Evolutionary conservation across 106 monocot genomes (phyloP).

Genomic region (Phalaenopsis equestris): DNA sequence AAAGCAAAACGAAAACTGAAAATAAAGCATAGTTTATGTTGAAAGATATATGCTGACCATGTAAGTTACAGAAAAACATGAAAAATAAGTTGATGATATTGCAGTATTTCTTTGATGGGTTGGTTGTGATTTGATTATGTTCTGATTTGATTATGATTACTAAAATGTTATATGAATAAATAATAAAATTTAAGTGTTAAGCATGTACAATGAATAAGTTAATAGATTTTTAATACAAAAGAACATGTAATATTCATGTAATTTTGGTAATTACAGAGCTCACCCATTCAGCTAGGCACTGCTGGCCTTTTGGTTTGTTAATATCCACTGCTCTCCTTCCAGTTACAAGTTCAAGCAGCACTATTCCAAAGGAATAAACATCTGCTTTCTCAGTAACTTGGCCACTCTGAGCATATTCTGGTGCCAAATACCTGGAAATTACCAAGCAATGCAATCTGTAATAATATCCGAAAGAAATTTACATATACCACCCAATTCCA

Average conservation of each 20-base stretch:
- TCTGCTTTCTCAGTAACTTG: slow-evolving; percentile 95
- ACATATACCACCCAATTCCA: no score
- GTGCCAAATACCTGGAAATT: slow-evolving; percentile 64
- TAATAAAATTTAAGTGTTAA: no score
- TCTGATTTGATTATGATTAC: no score
- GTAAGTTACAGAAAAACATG: background rate
- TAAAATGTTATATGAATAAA: no score
- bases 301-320: slow-evolving; percentile 78
- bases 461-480: no score
- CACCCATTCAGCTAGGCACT: slow-evolving; percentile 92
- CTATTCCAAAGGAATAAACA: slow-evolving; percentile 91
- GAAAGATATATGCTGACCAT: background rate
- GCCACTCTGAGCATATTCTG: slow-evolving; percentile 83
- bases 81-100: no score
- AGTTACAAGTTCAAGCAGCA: slow-evolving; percentile 72
- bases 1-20: background rate
- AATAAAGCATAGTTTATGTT: background rate
- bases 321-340: slow-evolving; percentile 87
- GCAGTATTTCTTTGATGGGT: no score
- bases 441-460: background rate
- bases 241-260: background rate
- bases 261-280: background rate
- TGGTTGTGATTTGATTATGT: no score
- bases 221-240: background rate
- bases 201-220: no score